Conservation (phyloP, 768 basidiomycete genomes). For the Suillus subaureus region DNA sequence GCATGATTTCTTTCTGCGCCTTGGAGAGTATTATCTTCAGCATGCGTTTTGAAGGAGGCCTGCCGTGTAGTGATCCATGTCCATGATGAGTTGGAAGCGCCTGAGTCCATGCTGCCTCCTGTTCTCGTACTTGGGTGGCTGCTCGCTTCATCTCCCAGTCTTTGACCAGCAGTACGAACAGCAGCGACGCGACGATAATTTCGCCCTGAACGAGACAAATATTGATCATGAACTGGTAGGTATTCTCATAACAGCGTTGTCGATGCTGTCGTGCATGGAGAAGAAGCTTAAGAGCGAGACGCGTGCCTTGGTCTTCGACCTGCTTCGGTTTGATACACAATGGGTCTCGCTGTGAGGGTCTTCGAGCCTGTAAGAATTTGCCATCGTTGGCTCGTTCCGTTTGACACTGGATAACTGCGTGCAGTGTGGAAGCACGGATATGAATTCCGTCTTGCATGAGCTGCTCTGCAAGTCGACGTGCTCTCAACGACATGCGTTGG, state of each 20-base stretch:
- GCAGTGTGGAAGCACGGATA: slow-evolving; percentile 51
- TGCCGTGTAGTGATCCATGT: slow-evolving; percentile 5
- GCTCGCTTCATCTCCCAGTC: slow-evolving; percentile 54
- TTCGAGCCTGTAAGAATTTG: slow-evolving; percentile 17
- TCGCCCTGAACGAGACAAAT: slow-evolving; percentile 78
- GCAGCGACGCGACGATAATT: slow-evolving; percentile 71
- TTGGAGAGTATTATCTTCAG: slow-evolving; percentile 34
- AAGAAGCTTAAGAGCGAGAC: slow-evolving; percentile 56
- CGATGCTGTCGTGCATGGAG: slow-evolving; percentile 53
- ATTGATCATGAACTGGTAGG: slow-evolving; percentile 62
- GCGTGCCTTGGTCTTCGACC: slow-evolving; percentile 42
- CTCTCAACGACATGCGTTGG: slow-evolving; percentile 47
- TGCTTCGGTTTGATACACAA: slow-evolving; percentile 36
- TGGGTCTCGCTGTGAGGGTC: slow-evolving; percentile 14
- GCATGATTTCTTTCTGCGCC: slow-evolving; percentile 34
- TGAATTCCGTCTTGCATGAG: slow-evolving; percentile 58
- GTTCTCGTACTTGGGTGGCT: slow-evolving; percentile 24
- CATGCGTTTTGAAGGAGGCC: slow-evolving; percentile 31
- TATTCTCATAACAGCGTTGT: slow-evolving; percentile 55
- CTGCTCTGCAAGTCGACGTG: slow-evolving; percentile 47
- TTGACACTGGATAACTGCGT: slow-evolving; percentile 40
- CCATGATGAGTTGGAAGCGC: slow-evolving; percentile 23
- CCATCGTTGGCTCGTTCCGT: slow-evolving; percentile 20
- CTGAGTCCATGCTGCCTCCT: slow-evolving; percentile 16
- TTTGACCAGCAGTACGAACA: slow-evolving; percentile 66